Evolutionary conservation across 192 early-diverging fungal species (phyloP).

Genomic region (Rhizophagus sp.): DNA sequence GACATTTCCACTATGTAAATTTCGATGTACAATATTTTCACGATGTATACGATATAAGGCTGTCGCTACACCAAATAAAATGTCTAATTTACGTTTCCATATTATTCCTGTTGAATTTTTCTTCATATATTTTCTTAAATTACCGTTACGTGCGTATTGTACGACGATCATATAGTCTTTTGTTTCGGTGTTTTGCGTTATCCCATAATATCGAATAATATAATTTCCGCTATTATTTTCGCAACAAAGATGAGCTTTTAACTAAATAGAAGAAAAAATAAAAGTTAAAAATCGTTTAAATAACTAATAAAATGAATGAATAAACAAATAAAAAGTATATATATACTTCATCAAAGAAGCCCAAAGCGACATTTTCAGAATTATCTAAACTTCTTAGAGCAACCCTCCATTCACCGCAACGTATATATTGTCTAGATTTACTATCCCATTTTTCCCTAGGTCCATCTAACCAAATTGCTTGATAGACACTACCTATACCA

Average conservation of each 20-base stretch:
- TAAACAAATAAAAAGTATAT: background rate
- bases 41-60: conserved; percentile 43
- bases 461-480: conserved; percentile 20
- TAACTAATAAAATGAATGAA: background rate
- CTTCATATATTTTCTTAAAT: conserved; percentile 39
- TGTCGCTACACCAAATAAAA: conserved; percentile 36
- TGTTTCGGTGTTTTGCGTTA: conserved; percentile 21
- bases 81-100: conserved; percentile 36
- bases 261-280: background rate
- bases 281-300: background rate
- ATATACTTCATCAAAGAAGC: conserved; percentile 21
- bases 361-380: conserved; percentile 3
- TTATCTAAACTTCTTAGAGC: conserved; percentile 19
- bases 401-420: background rate
- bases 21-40: conserved; percentile 43
- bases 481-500: conserved; percentile 2
- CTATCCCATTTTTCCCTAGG: conserved; percentile 6
- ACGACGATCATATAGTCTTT: conserved; percentile 43
- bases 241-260: background rate
- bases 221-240: conserved; percentile 5
- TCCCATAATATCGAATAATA: conserved; percentile 15
- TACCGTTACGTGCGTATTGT: conserved; percentile 39
- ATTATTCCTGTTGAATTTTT: conserved; percentile 30
- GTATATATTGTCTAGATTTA: background rate
- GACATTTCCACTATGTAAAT: conserved; percentile 36